Conservation (phyloP, 352 stramenopile genomes). For the Globisporangium polare region DNA sequence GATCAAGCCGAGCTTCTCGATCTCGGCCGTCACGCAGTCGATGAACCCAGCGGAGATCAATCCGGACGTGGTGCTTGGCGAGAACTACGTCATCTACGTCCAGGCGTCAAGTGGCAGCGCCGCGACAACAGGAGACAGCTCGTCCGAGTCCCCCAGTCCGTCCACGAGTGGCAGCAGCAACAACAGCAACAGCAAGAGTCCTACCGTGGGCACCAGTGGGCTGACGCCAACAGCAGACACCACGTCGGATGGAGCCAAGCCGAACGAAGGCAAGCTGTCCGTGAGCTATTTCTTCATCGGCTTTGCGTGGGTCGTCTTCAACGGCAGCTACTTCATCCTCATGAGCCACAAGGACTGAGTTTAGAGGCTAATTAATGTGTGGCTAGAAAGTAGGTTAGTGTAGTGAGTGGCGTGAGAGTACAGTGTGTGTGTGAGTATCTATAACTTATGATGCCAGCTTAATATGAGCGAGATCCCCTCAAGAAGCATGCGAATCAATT, state of each 20-base stretch:
- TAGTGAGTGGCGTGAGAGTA: not conserved
- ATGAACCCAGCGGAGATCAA: constrained; percentile 21
- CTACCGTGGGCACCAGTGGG: not conserved
- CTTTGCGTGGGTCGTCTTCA: constrained; percentile 22
- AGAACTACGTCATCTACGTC: constrained; percentile 18
- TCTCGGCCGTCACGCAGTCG: not conserved
- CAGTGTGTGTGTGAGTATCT: not conserved
- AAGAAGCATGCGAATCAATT: not conserved
- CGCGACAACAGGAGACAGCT: not conserved
- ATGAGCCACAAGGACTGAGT: constrained; percentile 16
- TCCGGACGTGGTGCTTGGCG: constrained; percentile 22
- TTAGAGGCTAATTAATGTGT: not conserved
- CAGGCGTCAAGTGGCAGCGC: constrained; percentile 5
- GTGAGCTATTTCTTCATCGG: constrained; percentile 20
- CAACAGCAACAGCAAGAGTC: not conserved
- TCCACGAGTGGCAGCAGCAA: not conserved
- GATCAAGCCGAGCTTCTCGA: constrained; percentile 17
- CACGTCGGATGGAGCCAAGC: not conserved
- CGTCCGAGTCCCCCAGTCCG: not conserved
- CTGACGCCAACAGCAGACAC: not conserved
- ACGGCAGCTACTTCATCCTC: constrained; percentile 21
- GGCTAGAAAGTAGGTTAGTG: constrained; percentile 3
- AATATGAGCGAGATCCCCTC: not conserved
- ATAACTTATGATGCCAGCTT: constrained; percentile 12
- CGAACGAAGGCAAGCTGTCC: constrained; percentile 6